Base-by-base conservation (phyloP, 148 eudicot species). In the Beta vulgaris region DNA sequence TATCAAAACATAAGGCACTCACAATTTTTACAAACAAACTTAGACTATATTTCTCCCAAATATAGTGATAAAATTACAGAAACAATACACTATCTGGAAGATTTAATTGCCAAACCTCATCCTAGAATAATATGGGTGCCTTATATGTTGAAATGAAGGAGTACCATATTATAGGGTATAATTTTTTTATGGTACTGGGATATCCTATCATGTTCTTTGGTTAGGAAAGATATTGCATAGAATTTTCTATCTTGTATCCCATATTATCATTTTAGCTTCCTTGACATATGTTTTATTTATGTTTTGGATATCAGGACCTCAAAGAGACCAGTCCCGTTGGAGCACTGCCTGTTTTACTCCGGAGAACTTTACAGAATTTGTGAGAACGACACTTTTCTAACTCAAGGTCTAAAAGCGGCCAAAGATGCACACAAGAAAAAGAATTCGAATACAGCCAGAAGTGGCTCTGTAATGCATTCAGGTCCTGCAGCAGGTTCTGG, bases 311-410 rank as follows among this genome's bases (percentile, higher is more conserved):
- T 73, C 91, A 95, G 99, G 96, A 95, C 99, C 48, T 89, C 92
- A 19, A 95, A 83, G 83, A 90, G 99, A 83, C 99, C 99, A 60
- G 99, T 95, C 73, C 99, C 99, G 14, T 82, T 95, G 88, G 99
- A 95, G 85, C 99, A 95, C 75, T 95, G 93, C 80, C 80, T 95
- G 37, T 95, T 92, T 66, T 89, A 92, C 82, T 86, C 93, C 18
- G 97, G 99, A 67, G 99, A 95, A 74, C 89, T 95, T 44, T 89
- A 86, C 83, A 88, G 87, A 86, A 80, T 95, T 72, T 95, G 97
- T 82, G 99, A 95, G 77, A 82, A 80, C 46, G 99, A 89, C 74
- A 76, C 29, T 49, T 86, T 95, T 72, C 23, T 87, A 69, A 78
- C 89, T 70, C 97, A 88, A 78, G 96, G 97, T 29, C 64, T 90